These are phyloP conservation scores for Penicillium carneum DNA, from an alignment of 2,329 filamentous ascomycete genomes.

Conservation along the genomic window DNA sequence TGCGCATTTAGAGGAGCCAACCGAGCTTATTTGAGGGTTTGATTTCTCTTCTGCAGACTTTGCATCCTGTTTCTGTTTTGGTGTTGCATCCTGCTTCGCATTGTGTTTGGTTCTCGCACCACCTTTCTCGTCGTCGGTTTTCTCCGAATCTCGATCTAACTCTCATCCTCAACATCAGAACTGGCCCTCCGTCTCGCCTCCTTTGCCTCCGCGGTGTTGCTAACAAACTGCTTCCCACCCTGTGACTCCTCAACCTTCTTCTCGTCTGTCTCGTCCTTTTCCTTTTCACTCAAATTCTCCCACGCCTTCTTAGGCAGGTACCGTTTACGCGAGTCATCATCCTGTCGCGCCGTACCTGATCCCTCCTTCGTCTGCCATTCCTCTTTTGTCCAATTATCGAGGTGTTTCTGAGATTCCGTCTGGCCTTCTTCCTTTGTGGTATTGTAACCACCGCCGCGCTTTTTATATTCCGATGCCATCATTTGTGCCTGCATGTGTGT, in stretches of 20 bases:
- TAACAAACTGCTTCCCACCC: constrained; percentile 55
- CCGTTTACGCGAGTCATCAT: constrained; percentile 54
- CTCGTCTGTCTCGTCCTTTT: constrained; percentile 54
- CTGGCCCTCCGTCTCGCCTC: constrained; percentile 49
- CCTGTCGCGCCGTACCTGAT: constrained; percentile 53
- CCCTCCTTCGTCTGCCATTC: constrained; percentile 61
- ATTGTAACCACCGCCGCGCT: constrained; percentile 56
- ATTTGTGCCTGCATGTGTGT: constrained; percentile 51
- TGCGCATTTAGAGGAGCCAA: no score
- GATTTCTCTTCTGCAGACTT: constrained; percentile 4
- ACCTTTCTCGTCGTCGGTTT: background rate
- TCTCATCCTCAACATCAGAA: constrained; percentile 29
- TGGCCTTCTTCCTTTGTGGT: constrained; percentile 54
- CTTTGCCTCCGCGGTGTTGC: constrained; percentile 54
- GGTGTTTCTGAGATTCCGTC: constrained; percentile 54
- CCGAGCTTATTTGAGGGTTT: no score
- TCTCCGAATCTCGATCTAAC: background rate
- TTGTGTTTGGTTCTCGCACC: constrained; percentile 10
- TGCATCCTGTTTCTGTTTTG: constrained; percentile 18
- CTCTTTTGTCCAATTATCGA: constrained; percentile 57
- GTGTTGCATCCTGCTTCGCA: constrained; percentile 15
- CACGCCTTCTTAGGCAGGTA: constrained; percentile 59
- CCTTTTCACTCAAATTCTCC: constrained; percentile 57
- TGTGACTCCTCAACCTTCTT: constrained; percentile 43
- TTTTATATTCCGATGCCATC: constrained; percentile 58